Evolutionary conservation across 345 rosid genomes (phyloP), one percentile per base, ranked within the genome.

Genomic region (Leavenworthia alabamica): DNA sequence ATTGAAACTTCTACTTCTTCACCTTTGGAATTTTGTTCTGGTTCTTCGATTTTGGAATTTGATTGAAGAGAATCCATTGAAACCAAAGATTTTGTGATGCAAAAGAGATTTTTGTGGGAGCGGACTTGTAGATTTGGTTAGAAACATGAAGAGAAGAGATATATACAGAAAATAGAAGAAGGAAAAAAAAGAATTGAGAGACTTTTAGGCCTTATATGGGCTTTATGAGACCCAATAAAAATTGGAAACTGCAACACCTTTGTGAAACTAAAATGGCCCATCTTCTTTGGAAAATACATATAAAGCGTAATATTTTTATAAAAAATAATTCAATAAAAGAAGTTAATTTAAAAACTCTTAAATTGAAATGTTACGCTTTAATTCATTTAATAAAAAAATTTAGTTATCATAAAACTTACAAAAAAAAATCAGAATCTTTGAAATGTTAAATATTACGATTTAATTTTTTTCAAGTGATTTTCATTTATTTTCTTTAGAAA

Each of bases 51-150:
- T 56, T 9, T 26, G 69, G 74, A 59, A 62, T 48, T 47, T 29
- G 84, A 67, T 62, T 71, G 76, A 60, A 70, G 84, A 54, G 84
- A 71, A 17, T 82, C 86, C 94, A 86, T 84, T 20, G 54, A 14
- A 19, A 36, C n/a, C 9, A n/a, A 49, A n/a, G 12, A 23, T 44
- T 46, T 60, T 60, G 56, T 17, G 61, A 23, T 16, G 46, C 45
- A 23, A 20, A 15, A 12, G 50, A 28, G 53, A 17, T 36, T 56
- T 32, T 8, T 49, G 44, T 20, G 8, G 7, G 33, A 16, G 24
- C 4, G 22, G 26, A 23, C 11, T 39, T 4, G 45, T 9, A 11
- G 37, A 31, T 33, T 32, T 15, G 62, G 37, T 6, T 32, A 33
- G 28, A 65, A 43, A 36, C 19, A 24, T 11, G 2, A 11, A 16